phyloP scores from a whole-genome alignment of 768 basidiomycete genomes.

The Boletus pseudopeckii region DNA sequence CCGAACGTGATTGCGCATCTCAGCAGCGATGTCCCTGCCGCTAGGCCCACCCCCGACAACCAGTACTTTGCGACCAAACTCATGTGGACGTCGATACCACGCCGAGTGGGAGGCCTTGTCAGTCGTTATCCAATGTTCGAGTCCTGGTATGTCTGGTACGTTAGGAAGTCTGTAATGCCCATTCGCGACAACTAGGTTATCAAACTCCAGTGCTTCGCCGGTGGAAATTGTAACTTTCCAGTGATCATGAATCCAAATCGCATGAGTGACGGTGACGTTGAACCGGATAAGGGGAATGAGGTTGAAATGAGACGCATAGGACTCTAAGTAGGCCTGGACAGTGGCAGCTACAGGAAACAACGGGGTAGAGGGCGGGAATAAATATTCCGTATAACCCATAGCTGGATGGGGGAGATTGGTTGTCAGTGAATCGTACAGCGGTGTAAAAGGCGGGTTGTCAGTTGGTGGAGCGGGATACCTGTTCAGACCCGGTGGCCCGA shows the following conservation, averaged over 20 bases:
- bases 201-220: slow-evolving; percentile 42
- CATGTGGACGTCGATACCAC: slow-evolving; percentile 57
- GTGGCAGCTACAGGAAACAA: slow-evolving; percentile 61
- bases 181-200: slow-evolving; percentile 71
- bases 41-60: slow-evolving; percentile 60
- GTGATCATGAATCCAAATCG: slow-evolving; percentile 37
- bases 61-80: slow-evolving; percentile 38
- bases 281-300: slow-evolving; percentile 62
- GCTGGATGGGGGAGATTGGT: slow-evolving; percentile 77
- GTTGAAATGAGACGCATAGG: slow-evolving; percentile 60
- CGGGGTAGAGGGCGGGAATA: slow-evolving; percentile 69
- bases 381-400: slow-evolving; percentile 64
- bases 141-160: slow-evolving; percentile 57
- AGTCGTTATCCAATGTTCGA: slow-evolving; percentile 52
- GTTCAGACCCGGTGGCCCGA: not conserved
- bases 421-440: slow-evolving; percentile 77
- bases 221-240: slow-evolving; percentile 52
- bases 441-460: slow-evolving; percentile 55
- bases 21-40: slow-evolving; percentile 62
- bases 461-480: slow-evolving; percentile 57
- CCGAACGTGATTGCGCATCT: slow-evolving; percentile 44
- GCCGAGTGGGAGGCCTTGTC: slow-evolving; percentile 61
- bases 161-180: slow-evolving; percentile 71
- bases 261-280: slow-evolving; percentile 50
- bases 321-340: slow-evolving; percentile 67